Conservation (phyloP, 1,284 basidiomycete species). For the Moesziomyces globuligerus region DNA sequence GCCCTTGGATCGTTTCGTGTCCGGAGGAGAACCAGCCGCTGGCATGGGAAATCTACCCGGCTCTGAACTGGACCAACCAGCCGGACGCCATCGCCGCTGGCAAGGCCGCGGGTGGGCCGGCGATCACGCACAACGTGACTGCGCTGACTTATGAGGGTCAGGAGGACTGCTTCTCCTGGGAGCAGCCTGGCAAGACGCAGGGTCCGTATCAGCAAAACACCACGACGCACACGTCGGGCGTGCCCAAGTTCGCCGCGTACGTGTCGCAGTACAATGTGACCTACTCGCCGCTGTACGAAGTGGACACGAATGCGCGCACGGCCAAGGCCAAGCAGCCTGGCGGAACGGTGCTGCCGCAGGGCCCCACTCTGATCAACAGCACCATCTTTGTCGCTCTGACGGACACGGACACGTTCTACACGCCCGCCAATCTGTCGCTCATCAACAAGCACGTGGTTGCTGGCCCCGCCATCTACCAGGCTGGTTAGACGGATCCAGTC, state of each 20-base stretch:
- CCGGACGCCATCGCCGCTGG: constrained; percentile 47
- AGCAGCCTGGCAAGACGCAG: constrained; percentile 42
- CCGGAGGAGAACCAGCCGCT: constrained; percentile 48
- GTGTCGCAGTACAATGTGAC: constrained; percentile 56
- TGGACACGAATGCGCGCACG: constrained; percentile 36
- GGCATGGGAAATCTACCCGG: constrained; percentile 52
- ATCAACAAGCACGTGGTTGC: constrained; percentile 55
- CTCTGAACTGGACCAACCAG: constrained; percentile 49
- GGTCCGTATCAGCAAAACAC: constrained; percentile 57
- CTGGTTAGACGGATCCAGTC: constrained; percentile 25
- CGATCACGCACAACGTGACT: constrained; percentile 54
- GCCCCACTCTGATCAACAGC: constrained; percentile 43
- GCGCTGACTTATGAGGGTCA: constrained; percentile 46
- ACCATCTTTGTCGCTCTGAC: constrained; percentile 54
- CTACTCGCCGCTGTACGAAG: constrained; percentile 49
- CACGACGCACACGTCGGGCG: constrained; percentile 33
- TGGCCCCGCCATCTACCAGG: constrained; percentile 55
- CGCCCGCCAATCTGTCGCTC: constrained; percentile 45
- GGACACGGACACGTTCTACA: constrained; percentile 35
- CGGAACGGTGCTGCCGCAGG: constrained; percentile 27
- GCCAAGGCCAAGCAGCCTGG: constrained; percentile 53
- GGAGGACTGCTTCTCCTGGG: constrained; percentile 40
- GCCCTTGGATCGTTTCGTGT: constrained; percentile 45
- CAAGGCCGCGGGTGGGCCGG: constrained; percentile 43
- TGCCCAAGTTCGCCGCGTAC: constrained; percentile 51